Evolutionary conservation across 257 asterid genomes (phyloP), one percentile per base, ranked within the genome.

Genomic region (Echium plantagineum): DNA sequence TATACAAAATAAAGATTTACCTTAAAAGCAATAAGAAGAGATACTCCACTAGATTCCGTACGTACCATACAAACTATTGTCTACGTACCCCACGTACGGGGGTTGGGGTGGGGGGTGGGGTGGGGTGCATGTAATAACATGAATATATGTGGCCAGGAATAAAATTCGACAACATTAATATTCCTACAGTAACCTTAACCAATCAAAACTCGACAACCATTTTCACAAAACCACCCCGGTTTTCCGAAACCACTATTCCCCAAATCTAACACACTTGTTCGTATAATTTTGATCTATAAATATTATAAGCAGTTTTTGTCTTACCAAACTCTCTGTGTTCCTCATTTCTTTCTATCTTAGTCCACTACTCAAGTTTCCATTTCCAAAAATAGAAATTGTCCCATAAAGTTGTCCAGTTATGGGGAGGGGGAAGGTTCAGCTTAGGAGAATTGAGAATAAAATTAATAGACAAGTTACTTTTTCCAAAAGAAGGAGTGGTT

Each of bases 381-480:
- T 42, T 42, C 17, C 49, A 13, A 12, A 42, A 42, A 42, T 42
- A 42, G 49, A 6, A 7, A 35, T 35, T 35, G 6, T 35, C 46
- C 13, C 13, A 35, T 7, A 35, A 35, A 35, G 7, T 35, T 9
- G 10, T 35, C 49, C 16, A 10, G 13, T 12, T 12, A 85, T 85
- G 96, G 96, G 96, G 71, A 85, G 96, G 74, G 94, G 96, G 31
- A 87, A 85, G 72, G 94, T 85, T 10, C 66, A 85, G 69, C 49
- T 87, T 83, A 85, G 74, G 79, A 69, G 89, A 22, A 87, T 87
- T 70, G 96, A 85, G 66, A 87, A 87, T 83, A 87, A 87, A 80
- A 87, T 87, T 51, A 84, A 84, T 69, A 82, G 91, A 52, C 94
- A 84, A 56, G 96, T 87, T 53, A 87, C 95, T 20, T 87, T 87